Base-by-base conservation (phyloP, 2,329 filamentous ascomycete species). In the Ceratocystis destructans region DNA sequence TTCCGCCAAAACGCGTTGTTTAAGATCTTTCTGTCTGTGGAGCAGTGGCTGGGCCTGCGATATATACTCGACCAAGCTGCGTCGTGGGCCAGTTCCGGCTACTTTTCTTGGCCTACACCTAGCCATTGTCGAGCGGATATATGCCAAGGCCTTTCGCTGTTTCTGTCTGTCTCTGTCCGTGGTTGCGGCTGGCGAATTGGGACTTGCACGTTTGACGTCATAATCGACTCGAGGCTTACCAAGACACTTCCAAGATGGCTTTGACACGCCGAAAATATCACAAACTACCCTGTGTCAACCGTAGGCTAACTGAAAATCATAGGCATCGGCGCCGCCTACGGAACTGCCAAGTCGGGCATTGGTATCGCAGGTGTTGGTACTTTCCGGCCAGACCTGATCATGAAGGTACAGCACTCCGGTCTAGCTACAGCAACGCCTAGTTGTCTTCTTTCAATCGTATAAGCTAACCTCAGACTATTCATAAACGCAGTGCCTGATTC, bases 301-400 rank as follows among this genome's bases (percentile, higher is more conserved):
- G 22, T 62, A n/a, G 17, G 31, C 53, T 68, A 33, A 64, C 62
- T 37, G 64, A 67, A 45, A 41, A 66, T 50, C 64, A 72, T 69
- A 84, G 82, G 79, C 72, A 77, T 83, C 70, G 90, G 90, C 73
- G 90, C 90, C 72, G 90, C 90, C 69, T 94, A 91, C 76, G 90
- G 90, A 70, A 95, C 90, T 66, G 88, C 90, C 46, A 95, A 93
- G 77, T 90, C 90, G 50, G 90, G 90, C 70, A 92, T 94, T 74
- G 89, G 89, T 73, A 95, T 95, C 72, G 86, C 88, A 44, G 90
- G 89, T 71, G 87, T 94, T 69, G 90, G 89, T 73, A 91, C 87
- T 46, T 94, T 92, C 76, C 82, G 89, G 73, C 87, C 90, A 68
- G 89, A 94, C 75, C 80, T 95, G 70, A 94, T 94, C 77, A 94